These are phyloP conservation scores for Nyctanthes arbortristis DNA, from an alignment of 257 asterid species.

Conservation along the genomic window DNA sequence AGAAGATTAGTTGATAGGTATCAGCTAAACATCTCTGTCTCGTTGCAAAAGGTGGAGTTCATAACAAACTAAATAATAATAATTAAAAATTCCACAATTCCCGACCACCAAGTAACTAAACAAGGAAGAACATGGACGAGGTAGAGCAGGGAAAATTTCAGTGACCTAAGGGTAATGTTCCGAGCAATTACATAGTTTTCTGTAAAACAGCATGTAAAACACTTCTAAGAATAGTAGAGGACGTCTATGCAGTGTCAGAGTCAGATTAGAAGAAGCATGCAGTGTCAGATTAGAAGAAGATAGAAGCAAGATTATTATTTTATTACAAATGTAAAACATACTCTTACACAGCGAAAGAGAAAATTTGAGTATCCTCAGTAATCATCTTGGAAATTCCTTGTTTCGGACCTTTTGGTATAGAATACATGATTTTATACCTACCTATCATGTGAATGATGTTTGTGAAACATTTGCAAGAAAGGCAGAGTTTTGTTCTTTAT, in stretches of 20 bases:
- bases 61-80: too few species aligned
- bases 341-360: neutral
- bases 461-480: neutral
- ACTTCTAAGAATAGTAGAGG: neutral
- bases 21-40: neutral
- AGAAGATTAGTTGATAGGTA: neutral
- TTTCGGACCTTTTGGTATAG: neutral
- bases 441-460: neutral
- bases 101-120: too few species aligned
- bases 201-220: neutral
- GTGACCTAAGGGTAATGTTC: neutral
- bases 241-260: too few species aligned
- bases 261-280: too few species aligned
- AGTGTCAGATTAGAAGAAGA: neutral
- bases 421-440: neutral
- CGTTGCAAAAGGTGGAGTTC: neutral
- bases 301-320: neutral
- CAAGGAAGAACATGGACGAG: too few species aligned
- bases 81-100: neutral
- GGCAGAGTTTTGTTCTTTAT: neutral
- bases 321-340: neutral
- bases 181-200: neutral
- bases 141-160: neutral
- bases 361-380: neutral
- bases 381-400: neutral